Percentiles rank a stretch among this genome's conserved stretches.
phyloP scores from a whole-genome alignment of 2,329 filamentous ascomycete genomes.

The Pseudogymnoascus sp. region DNA sequence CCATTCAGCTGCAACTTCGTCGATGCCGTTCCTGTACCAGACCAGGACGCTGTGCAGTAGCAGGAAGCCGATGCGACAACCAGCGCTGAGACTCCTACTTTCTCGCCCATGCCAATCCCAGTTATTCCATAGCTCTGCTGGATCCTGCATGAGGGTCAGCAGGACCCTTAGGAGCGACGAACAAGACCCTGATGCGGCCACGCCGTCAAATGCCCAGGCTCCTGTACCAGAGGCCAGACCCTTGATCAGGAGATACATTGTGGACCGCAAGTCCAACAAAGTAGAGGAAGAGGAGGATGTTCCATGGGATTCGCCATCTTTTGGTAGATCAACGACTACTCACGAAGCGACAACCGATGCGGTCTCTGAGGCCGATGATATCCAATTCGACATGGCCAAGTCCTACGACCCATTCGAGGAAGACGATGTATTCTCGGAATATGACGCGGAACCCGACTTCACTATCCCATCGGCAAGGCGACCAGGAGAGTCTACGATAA shows the following conservation, averaged over 20 bases:
- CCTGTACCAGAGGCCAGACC: background rate
- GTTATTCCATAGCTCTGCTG: background rate
- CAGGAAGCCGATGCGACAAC: background rate
- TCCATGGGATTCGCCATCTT: background rate
- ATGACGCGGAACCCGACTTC: constrained; percentile 30
- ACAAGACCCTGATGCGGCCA: background rate
- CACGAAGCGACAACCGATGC: background rate
- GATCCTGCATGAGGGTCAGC: background rate
- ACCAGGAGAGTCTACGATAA: constrained; percentile 44
- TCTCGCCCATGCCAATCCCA: background rate
- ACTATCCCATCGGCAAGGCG: constrained; percentile 13
- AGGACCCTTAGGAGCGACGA: background rate
- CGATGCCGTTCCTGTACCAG: constrained; percentile 64
- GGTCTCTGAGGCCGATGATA: background rate
- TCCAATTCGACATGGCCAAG: constrained; percentile 6
- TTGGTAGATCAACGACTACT: background rate
- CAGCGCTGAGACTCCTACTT: background rate
- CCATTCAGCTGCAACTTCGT: constrained; percentile 37
- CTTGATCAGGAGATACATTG: constrained; percentile 5
- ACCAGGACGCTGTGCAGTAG: constrained; percentile 50
- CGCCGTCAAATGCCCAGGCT: background rate
- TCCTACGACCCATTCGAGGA: constrained; percentile 13
- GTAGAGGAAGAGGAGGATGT: background rate
- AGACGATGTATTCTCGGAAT: constrained; percentile 47
- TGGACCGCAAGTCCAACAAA: constrained; percentile 1